These are phyloP conservation scores for Claviceps sp. DNA, from an alignment of 2,329 filamentous ascomycete genomes.

Conservation along the genomic window DNA sequence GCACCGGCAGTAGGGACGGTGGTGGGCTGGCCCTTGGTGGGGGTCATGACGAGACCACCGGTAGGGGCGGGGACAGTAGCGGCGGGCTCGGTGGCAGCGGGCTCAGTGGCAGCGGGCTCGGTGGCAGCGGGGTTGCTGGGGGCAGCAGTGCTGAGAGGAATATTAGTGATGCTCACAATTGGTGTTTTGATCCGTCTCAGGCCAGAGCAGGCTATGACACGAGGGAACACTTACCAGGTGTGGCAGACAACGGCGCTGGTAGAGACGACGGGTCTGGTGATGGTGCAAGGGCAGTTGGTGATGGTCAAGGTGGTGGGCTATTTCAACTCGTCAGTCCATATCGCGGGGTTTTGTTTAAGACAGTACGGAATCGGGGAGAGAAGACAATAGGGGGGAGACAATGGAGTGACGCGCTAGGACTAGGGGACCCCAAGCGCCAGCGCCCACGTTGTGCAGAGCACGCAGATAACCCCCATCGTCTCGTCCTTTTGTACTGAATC, in stretches of 20 bases:
- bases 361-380: no score
- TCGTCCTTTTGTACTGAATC: not conserved
- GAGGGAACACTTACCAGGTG: constrained; percentile 33
- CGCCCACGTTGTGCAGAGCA: no score
- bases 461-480: not conserved
- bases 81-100: not conserved
- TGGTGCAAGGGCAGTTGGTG: constrained; percentile 59
- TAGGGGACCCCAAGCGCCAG: no score
- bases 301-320: constrained; percentile 57
- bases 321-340: not conserved
- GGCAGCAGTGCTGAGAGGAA: not conserved
- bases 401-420: no score
- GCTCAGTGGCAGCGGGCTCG: not conserved
- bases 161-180: not conserved
- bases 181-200: not conserved
- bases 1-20: constrained; percentile 39
- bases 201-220: not conserved
- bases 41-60: not conserved
- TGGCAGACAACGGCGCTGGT: constrained; percentile 39
- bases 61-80: constrained; percentile 6
- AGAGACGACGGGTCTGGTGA: constrained; percentile 44
- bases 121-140: not conserved
- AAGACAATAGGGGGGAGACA: no score
- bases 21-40: constrained; percentile 20
- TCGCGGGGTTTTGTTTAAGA: not conserved